Percentiles rank a stretch among this genome's conserved stretches.
Evolutionary conservation across 345 rosid genomes (phyloP).

Genomic region (Gossypium stocksii): DNA sequence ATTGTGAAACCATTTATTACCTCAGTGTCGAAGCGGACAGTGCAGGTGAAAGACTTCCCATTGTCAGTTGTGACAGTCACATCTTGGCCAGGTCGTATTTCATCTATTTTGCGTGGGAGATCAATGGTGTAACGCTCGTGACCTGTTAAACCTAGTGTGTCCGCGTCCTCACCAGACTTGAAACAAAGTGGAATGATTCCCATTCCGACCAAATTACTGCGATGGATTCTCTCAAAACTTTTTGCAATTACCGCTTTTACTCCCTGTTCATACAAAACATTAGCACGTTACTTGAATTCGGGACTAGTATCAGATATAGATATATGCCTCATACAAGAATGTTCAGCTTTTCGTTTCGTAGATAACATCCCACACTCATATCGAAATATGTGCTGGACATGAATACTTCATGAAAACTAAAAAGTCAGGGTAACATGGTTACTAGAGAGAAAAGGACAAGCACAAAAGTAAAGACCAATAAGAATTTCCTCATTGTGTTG

Average conservation of each 20-base stretch:
- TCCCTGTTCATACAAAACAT: constrained; percentile 43
- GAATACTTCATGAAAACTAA: too few relatives aligned
- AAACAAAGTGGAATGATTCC: constrained; percentile 94
- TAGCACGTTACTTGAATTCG: too few relatives aligned
- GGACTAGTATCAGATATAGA: too few relatives aligned
- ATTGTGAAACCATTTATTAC: constrained; percentile 27
- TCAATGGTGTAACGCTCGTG: constrained; percentile 81
- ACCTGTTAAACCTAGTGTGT: constrained; percentile 80
- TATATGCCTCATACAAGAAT: too few relatives aligned
- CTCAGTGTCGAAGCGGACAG: constrained; percentile 95
- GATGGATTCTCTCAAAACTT: constrained; percentile 97
- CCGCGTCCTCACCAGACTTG: constrained; percentile 92
- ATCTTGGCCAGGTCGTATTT: constrained; percentile 94
- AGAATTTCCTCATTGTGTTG: not conserved
- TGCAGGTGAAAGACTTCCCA: constrained; percentile 90
- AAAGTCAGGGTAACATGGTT: too few relatives aligned
- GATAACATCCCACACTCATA: too few relatives aligned
- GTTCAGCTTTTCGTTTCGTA: too few relatives aligned
- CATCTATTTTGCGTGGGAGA: constrained; percentile 66
- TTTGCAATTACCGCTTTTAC: constrained; percentile 96
- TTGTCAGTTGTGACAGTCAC: constrained; percentile 74
- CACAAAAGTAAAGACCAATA: not conserved
- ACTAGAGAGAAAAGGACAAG: too few relatives aligned
- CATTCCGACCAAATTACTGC: constrained; percentile 99
- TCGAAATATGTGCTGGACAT: too few relatives aligned